A percentile compares a stretch with the other conserved stretches of the same genome.
Evolutionary conservation across 179 eudicot species (phyloP).

Genomic region (Beta lomatogona): DNA sequence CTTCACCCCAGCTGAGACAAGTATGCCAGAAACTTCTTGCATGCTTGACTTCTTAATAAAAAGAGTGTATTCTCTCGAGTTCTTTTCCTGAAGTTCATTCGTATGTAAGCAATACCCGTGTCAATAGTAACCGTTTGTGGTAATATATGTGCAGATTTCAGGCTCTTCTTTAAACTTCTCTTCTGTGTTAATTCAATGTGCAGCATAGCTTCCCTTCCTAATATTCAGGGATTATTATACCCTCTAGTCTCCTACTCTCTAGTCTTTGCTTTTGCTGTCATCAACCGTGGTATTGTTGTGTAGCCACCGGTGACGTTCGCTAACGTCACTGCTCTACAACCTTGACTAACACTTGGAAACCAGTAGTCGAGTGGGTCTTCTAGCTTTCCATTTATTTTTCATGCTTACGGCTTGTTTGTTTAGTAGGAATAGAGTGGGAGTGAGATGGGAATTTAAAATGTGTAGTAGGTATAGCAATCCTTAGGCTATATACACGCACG

Average conservation of each 20-base stretch:
- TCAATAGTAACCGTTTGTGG: not conserved
- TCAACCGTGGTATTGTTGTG: not conserved
- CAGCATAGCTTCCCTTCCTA: not conserved
- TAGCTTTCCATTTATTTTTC: too few species aligned
- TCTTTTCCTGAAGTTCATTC: not conserved
- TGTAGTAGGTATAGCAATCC: too few species aligned
- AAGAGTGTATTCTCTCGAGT: not conserved
- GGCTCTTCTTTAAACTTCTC: not conserved
- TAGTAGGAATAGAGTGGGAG: too few species aligned
- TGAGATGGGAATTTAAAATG: too few species aligned
- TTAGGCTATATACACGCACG: too few species aligned
- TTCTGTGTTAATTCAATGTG: not conserved
- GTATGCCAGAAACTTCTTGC: conserved; percentile 50
- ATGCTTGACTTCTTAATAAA: conserved; percentile 48
- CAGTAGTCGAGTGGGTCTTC: not conserved
- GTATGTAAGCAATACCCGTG: not conserved
- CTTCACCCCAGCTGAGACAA: conserved; percentile 54
- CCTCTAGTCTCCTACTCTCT: too few species aligned
- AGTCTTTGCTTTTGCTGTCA: too few species aligned
- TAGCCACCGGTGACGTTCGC: not conserved
- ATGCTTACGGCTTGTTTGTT: too few species aligned
- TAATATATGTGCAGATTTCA: not conserved
- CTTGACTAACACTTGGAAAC: not conserved
- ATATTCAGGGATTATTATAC: too few species aligned
- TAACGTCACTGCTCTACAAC: not conserved